Percentiles rank a stretch among this genome's conserved stretches.
Conservation (phyloP, 2,329 filamentous ascomycete species). For the Ophiocordyceps camponoti-leonardi region DNA sequence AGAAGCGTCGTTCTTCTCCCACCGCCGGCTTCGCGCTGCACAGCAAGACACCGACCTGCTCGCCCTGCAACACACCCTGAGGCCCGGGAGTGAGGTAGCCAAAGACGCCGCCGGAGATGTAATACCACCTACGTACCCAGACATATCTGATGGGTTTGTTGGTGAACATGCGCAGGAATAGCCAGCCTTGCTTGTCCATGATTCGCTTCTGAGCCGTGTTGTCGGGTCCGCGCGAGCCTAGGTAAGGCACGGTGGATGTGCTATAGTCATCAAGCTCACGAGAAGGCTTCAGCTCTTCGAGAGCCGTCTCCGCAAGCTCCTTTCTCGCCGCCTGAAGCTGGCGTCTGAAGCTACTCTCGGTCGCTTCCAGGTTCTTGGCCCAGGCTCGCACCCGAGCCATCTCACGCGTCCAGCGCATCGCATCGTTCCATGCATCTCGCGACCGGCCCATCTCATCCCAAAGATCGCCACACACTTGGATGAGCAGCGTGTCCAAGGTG, state of each 20-base stretch:
- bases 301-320: conserved; percentile 64
- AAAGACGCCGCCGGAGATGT: conserved; percentile 89
- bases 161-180: conserved; percentile 64
- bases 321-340: conserved; percentile 66
- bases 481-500: conserved; percentile 70
- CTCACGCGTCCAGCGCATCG: conserved; percentile 55
- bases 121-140: conserved; percentile 90
- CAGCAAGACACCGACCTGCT: conserved; percentile 86
- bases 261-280: conserved; percentile 89
- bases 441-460: conserved; percentile 72
- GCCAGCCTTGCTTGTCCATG: conserved; percentile 84
- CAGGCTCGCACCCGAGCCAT: conserved; percentile 87
- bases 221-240: conserved; percentile 54
- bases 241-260: conserved; percentile 72
- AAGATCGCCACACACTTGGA: conserved; percentile 69
- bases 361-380: conserved; percentile 84
- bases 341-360: conserved; percentile 66
- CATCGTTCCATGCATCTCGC: conserved; percentile 45
- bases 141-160: conserved; percentile 81
- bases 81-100: conserved; percentile 78
- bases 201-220: conserved; percentile 38
- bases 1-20: conserved; percentile 86
- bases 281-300: conserved; percentile 58
- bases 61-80: conserved; percentile 82
- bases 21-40: conserved; percentile 86